Percentiles rank a stretch among this genome's conserved stretches.
Evolutionary conservation across 441 rosid genomes (phyloP).

Genomic region (Mallotus japonicus): DNA sequence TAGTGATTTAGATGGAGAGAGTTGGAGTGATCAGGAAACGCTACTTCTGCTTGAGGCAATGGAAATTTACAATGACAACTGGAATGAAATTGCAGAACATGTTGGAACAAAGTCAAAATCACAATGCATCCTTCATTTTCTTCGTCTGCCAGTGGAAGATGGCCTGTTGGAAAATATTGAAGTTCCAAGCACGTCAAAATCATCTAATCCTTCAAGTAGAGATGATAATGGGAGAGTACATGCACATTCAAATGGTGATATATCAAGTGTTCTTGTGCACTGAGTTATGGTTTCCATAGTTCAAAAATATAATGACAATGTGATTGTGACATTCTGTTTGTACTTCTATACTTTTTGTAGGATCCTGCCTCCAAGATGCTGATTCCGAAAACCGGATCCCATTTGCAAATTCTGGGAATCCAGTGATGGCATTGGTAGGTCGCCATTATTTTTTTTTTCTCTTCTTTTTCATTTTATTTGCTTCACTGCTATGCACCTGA

Average conservation of each 20-base stretch:
- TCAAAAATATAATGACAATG: background rate
- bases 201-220: slow-evolving; percentile 45
- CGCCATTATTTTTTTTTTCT: background rate
- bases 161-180: slow-evolving; percentile 77
- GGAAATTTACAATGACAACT: slow-evolving; percentile 77
- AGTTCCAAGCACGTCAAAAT: slow-evolving; percentile 48
- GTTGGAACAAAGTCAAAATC: slow-evolving; percentile 91
- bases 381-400: slow-evolving; percentile 69
- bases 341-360: slow-evolving; percentile 34
- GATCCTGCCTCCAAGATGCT: slow-evolving; percentile 43
- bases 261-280: slow-evolving; percentile 37
- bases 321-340: slow-evolving; percentile 10
- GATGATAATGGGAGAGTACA: slow-evolving; percentile 42
- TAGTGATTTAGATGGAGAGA: slow-evolving; percentile 74
- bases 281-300: slow-evolving; percentile 19
- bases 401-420: slow-evolving; percentile 78
- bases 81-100: slow-evolving; percentile 90
- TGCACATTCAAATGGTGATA: slow-evolving; percentile 52
- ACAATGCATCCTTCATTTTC: slow-evolving; percentile 90
- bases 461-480: background rate
- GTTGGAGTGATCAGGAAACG: slow-evolving; percentile 89
- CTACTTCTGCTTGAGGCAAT: slow-evolving; percentile 81
- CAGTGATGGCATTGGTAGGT: slow-evolving; percentile 88
- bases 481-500: slow-evolving; percentile 7
- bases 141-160: slow-evolving; percentile 80